Evolutionary conservation across 176 grass and related monocot genomes (phyloP), one percentile per base, ranked within the genome.

Genomic region (Aechmea fasciata): DNA sequence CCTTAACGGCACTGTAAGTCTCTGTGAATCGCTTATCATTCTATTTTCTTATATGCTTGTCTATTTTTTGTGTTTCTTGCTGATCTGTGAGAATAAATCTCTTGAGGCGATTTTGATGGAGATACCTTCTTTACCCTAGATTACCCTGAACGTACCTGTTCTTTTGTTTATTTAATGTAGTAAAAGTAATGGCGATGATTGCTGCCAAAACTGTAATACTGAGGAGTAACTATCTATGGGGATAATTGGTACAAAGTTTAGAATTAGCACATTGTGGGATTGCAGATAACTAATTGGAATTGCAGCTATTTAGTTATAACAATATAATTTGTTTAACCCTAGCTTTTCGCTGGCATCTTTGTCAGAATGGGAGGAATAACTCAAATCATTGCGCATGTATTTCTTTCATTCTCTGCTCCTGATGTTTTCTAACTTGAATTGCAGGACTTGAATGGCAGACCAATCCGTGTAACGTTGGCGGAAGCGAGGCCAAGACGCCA

Each of bases 401-500:
- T 68, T 22, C 20, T 10, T 1, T 48, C 7, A 22, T 29, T 51
- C 22, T 77, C 50, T 73, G 14, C n/a, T n/a, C 22, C 74, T 54
- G 13, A 11, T 61, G 41, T 54, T 13, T 50, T 57, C 50, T 47
- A 0, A 52, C 11, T 72, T 66, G 11, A 52, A 49, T 74, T 79
- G 67, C 70, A 99, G 94, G 89, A 99, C 71, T 73, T 99, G 20
- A 82, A 99, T 50, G 94, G 89, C 79, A 86, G 89, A 76, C 71
- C 83, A 19, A 99, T 99, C 62, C 87, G 82, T 59, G 89, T 99
- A 3, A 92, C 89, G 9, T 68, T 90, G 25, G 89, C 94, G 3
- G 94, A 99, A 75, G 81, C 86, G 3, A 99, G 85, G 74, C 89
- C 86, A 10, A 88, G 82, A 59, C 81, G 84, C 49, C 11, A 83